phyloP scores from a whole-genome alignment of 495 filamentous ascomycete genomes.

The Hyaloscypha hepaticicola region DNA sequence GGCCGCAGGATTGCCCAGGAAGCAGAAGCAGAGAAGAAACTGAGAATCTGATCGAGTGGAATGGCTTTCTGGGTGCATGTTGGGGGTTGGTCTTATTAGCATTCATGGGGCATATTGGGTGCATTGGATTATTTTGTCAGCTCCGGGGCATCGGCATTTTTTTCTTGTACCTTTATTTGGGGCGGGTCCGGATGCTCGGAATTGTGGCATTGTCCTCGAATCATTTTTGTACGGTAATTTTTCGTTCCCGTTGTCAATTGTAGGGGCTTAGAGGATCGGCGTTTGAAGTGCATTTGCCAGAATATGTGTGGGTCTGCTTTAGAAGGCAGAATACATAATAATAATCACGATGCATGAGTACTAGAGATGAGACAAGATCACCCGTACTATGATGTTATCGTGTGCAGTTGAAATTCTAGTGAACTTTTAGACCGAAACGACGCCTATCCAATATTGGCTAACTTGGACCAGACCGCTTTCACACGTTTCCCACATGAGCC shows the following conservation, averaged over 20 bases:
- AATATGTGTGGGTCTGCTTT: background rate
- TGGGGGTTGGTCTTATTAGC: background rate
- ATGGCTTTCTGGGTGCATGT: background rate
- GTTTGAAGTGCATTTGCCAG: constrained; percentile 4
- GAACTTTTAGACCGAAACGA: background rate
- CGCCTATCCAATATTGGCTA: background rate
- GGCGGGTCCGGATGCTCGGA: constrained; percentile 3
- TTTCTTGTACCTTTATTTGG: constrained; percentile 17
- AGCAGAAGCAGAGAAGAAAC: constrained; percentile 34
- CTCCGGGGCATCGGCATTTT: background rate
- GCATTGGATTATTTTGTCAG: background rate
- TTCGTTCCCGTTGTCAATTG: constrained; percentile 18
- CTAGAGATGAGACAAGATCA: background rate
- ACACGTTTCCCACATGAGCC: background rate
- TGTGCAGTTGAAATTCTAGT: background rate
- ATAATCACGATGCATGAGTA: background rate
- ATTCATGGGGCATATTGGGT: background rate
- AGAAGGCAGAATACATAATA: background rate
- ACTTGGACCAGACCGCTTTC: background rate
- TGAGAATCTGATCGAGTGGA: background rate
- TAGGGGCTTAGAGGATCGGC: constrained; percentile 19
- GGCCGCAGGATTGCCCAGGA: constrained; percentile 48
- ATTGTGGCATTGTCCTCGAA: constrained; percentile 3
- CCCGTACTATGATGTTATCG: too few relatives aligned
- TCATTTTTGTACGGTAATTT: constrained; percentile 7